Base-by-base conservation (phyloP, 345 rosid species). In the Geranium rotundifolium region DNA sequence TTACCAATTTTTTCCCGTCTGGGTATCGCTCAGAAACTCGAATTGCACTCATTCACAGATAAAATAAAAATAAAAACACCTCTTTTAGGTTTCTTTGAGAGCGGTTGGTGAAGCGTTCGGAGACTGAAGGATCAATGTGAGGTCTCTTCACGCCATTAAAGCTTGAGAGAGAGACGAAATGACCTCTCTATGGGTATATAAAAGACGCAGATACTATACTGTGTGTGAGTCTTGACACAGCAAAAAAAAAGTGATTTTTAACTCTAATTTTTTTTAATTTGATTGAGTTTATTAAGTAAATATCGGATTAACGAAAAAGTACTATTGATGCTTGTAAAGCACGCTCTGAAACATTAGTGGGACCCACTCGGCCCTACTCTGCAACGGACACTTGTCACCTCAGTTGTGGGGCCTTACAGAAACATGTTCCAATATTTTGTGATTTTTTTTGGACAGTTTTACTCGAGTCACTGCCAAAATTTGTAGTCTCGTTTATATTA, bases 61-160 rank as follows among this genome's bases (percentile, higher is more conserved):
- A 64, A 58, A 29, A 34, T 8, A 34, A 46, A 46, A 46, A 46
- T 14, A 46, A 46, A 46, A 46, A 46, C 57, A 54, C 14, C 41
- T 67, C 34, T 37, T 39, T 63, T 58, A 58, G 67, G 59, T 57
- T 65, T 34, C 54, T 71, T 57, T 57, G 57, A 2, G 63, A 56
- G 58, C 62, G 57, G 74, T 66, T 62, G 74, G 74, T 71, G 67
- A 66, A 62, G 63, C 74, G 66, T 66, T 67, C 70, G 66, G 66
- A 71, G 74, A 71, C 61, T 62, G 74, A 62, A 70, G 68, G 54
- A 61, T 63, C 55, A n/a, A 27, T 57, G 31, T 56, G 54, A 16
- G 46, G 57, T 56, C 66, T 27, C 34, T 69, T 71, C 70, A 62
- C 70, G 67, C 74, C 74, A 71, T 71, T 66, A 66, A 66, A 71